Conservation (phyloP, 208 protist species). For the Herpetomonas tarakana region DNA sequence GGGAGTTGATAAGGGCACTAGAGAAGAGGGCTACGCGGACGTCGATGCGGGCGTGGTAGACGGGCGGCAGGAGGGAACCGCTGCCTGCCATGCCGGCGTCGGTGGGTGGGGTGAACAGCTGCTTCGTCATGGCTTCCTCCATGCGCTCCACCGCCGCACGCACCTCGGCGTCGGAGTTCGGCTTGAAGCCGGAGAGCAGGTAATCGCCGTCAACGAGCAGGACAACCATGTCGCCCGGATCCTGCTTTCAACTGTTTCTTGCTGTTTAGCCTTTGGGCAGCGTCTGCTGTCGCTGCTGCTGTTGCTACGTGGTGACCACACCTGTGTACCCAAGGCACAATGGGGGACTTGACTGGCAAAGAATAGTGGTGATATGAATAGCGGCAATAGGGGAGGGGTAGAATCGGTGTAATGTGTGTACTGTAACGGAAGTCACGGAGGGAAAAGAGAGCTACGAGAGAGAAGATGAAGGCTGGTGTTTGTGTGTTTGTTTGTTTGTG, state of each 20-base stretch:
- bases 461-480: no score
- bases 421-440: no score
- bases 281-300: no score
- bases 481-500: no score
- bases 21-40: slow-evolving; percentile 69
- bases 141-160: slow-evolving; percentile 37
- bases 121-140: slow-evolving; percentile 28
- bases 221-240: slow-evolving; percentile 26
- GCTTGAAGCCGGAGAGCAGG: slow-evolving; percentile 63
- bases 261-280: no score
- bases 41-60: slow-evolving; percentile 20
- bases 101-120: slow-evolving; percentile 28
- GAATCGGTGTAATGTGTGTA: no score
- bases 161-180: slow-evolving; percentile 41
- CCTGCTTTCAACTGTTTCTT: not conserved
- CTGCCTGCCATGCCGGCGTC: not conserved
- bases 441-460: no score
- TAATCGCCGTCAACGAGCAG: slow-evolving; percentile 81
- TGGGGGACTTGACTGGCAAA: no score
- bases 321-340: no score
- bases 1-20: slow-evolving; percentile 39
- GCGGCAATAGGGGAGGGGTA: no score
- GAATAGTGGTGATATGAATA: no score
- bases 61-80: slow-evolving; percentile 1
- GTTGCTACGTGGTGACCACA: no score